A percentile compares a stretch with the other conserved stretches of the same genome.
phyloP scores from a whole-genome alignment of 2,329 filamentous ascomycete species.

The Verruconis gallopava region DNA sequence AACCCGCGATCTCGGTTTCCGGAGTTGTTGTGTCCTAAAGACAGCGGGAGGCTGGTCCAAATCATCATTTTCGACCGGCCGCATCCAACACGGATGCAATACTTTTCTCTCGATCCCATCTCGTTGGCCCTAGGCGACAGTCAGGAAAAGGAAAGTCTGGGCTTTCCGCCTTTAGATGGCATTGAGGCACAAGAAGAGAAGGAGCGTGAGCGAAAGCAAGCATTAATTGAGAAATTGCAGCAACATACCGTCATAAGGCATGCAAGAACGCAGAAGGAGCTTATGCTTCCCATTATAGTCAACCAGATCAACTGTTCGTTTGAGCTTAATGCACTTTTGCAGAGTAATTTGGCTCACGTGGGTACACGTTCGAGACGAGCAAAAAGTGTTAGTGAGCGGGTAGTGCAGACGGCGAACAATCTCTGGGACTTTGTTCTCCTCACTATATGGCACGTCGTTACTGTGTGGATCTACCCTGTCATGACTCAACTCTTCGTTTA shows the following conservation, averaged over 20 bases:
- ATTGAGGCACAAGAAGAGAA: slow-evolving; percentile 62
- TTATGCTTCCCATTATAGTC: slow-evolving; percentile 65
- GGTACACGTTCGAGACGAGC: slow-evolving; percentile 69
- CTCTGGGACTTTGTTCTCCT: slow-evolving; percentile 63
- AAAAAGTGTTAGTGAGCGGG: slow-evolving; percentile 83
- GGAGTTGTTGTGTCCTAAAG: slow-evolving; percentile 56
- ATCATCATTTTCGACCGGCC: slow-evolving; percentile 83
- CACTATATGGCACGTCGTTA: slow-evolving; percentile 57
- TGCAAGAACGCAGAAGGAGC: slow-evolving; percentile 67
- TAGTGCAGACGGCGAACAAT: slow-evolving; percentile 85
- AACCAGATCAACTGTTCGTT: slow-evolving; percentile 94
- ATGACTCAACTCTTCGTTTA: slow-evolving; percentile 61
- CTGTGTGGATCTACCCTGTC: slow-evolving; percentile 65
- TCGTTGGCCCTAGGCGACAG: slow-evolving; percentile 75
- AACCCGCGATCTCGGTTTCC: slow-evolving; percentile 44
- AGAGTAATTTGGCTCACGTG: slow-evolving; percentile 80
- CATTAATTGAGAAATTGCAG: slow-evolving; percentile 73
- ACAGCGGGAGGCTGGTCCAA: slow-evolving; percentile 58
- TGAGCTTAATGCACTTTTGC: slow-evolving; percentile 73
- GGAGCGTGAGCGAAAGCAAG: slow-evolving; percentile 47
- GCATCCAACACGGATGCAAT: slow-evolving; percentile 81
- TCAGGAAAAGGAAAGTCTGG: slow-evolving; percentile 26
- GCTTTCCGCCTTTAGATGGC: slow-evolving; percentile 34
- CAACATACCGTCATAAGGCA: slow-evolving; percentile 75
- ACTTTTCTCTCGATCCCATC: slow-evolving; percentile 83